Conservation (phyloP, 176 grass and related monocot genomes). For the Phyllostachys edulis region DNA sequence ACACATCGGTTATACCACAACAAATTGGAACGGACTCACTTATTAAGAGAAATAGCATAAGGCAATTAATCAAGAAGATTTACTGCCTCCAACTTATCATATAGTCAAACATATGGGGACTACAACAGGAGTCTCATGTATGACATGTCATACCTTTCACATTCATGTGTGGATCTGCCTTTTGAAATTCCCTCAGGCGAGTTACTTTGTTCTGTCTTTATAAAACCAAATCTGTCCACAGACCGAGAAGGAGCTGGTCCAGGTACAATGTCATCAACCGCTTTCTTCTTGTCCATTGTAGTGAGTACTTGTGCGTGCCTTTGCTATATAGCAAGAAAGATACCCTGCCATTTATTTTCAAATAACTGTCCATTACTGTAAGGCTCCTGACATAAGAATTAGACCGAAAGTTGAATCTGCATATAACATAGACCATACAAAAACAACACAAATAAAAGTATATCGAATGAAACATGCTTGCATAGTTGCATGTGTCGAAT, state of each 20-base stretch:
- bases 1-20: neutral
- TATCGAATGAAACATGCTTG: neutral
- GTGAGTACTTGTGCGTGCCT: neutral
- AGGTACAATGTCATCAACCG: slow-evolving; percentile 48
- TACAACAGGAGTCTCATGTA: neutral
- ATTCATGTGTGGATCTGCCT: slow-evolving; percentile 47
- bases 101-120: neutral
- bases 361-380: neutral
- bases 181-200: slow-evolving; percentile 53
- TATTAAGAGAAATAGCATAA: neutral
- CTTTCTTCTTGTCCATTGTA: slow-evolving; percentile 73
- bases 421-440: neutral
- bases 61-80: neutral
- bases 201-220: slow-evolving; percentile 50
- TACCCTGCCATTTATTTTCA: neutral
- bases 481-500: neutral
- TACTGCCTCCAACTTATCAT: neutral
- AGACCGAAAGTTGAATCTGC: neutral
- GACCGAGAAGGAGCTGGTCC: slow-evolving; percentile 42
- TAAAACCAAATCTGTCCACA: slow-evolving; percentile 52
- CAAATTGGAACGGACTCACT: neutral
- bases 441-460: neutral
- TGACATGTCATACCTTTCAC: slow-evolving; percentile 39
- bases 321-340: neutral
- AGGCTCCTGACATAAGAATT: neutral